Conservation (phyloP, 352 stramenopile species). For the Phytophthora crassamura region DNA sequence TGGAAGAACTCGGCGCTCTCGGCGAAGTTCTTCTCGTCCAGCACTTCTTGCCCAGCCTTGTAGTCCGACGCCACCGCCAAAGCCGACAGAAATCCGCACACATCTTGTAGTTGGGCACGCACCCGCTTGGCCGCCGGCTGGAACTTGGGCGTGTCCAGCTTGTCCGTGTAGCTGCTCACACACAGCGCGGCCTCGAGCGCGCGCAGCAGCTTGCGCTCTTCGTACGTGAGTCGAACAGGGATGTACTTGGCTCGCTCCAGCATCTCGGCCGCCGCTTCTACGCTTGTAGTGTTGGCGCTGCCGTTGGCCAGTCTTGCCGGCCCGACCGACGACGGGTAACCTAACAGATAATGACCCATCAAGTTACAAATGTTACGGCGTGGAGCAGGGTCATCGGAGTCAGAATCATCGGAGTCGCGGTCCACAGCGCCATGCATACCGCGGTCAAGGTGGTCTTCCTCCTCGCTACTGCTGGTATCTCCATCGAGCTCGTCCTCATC, state of each 20-base stretch:
- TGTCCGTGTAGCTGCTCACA: conserved; percentile 95
- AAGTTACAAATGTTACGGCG: conserved; percentile 90
- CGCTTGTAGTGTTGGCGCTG: conserved; percentile 15
- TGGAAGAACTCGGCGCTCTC: conserved; percentile 91
- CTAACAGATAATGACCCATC: conserved; percentile 88
- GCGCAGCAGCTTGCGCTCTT: conserved; percentile 94
- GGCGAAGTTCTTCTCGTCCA: conserved; percentile 91
- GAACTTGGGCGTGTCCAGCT: conserved; percentile 88
- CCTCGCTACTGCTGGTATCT: conserved; percentile 55
- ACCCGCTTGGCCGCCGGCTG: conserved; percentile 76
- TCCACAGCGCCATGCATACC: conserved; percentile 36
- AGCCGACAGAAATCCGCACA: conserved; percentile 91
- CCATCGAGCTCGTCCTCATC: conserved; percentile 54
- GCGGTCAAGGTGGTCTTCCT: conserved; percentile 39
- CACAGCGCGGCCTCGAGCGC: conserved; percentile 94
- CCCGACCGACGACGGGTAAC: conserved; percentile 51
- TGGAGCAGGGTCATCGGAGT: conserved; percentile 43
- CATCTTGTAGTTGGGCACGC: conserved; percentile 91
- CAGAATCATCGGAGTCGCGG: conserved; percentile 38
- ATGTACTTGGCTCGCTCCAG: conserved; percentile 96
- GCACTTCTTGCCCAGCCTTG: conserved; percentile 80
- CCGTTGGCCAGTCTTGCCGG: conserved; percentile 28
- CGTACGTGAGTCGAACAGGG: conserved; percentile 94
- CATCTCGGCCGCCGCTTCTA: conserved; percentile 50
- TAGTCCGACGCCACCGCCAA: conserved; percentile 94